Base-by-base conservation (phyloP, 1,139 yeast genomes). In the Saccharomyces hybrid region DNA sequence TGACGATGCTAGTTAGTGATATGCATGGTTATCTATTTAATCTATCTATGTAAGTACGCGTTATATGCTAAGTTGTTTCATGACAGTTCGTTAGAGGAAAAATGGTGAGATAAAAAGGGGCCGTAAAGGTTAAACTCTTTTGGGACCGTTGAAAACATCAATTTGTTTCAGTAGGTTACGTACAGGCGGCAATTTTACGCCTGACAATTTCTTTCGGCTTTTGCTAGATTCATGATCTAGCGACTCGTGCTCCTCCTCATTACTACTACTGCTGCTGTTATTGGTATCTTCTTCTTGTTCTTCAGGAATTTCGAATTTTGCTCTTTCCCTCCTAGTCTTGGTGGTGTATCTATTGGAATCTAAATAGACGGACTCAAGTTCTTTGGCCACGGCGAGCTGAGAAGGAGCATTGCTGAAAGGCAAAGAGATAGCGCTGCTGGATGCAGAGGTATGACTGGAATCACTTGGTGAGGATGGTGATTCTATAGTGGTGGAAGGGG, bases 91-190 rank as follows among this genome's bases (percentile, higher is more conserved):
- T 16, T 16, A 11, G 31, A 8, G 13, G 23, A 11, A 16, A 38
- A 16, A 38, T 38, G 42, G 11, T 38, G 7, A 16, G 2, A 11
- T 19, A 19, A 19, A 19, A 19, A 19, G n/a, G n/a, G 19, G 44
- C 13, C 9, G 9, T 19, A 16, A 14, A 31, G 7, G 34, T 31
- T 4, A 31, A 16, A 16, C 42, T 8, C 13, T 3, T 11, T 38
- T 32, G 25, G 57, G 57, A 50, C 55, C 55, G 47, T 62, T 61
- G 56, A 62, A 64, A 32, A 59, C 54, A 41, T 62, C 64, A 29
- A 64, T 62, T 46, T 62, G 62, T 48, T 54, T 62, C 29, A 64
- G 51, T 32, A 64, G 59, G 54, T 61, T 63, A 52, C 65, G 60
- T 44, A 64, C 54, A 14, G 68, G 65, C n/a, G 68, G 68, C 31